A percentile compares a stretch with the other conserved stretches of the same genome.
These are phyloP conservation scores for Hymenoscyphus infarciens DNA, from an alignment of 2,329 filamentous ascomycete species.

Conservation along the genomic window DNA sequence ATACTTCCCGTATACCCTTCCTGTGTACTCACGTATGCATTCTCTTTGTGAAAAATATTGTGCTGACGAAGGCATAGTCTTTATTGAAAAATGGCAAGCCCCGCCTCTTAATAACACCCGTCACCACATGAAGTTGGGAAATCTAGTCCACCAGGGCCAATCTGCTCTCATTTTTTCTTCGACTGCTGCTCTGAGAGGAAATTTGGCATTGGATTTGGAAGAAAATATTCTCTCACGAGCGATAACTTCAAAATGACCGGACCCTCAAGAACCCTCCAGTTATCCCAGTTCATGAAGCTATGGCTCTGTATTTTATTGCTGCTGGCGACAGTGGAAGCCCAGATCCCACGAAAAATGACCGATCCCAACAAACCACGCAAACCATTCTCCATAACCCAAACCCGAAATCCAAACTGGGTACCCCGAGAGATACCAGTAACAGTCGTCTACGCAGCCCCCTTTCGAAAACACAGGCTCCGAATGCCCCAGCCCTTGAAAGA, in stretches of 20 bases:
- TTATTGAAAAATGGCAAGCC: no score
- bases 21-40: no score
- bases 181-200: no score
- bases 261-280: neutral
- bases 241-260: neutral
- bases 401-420: slow-evolving; percentile 19
- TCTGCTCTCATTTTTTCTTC: no score
- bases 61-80: no score
- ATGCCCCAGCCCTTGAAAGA: slow-evolving; percentile 21
- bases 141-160: no score
- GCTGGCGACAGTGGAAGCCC: neutral
- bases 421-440: slow-evolving; percentile 16
- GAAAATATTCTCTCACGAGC: no score
- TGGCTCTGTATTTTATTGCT: neutral
- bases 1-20: no score
- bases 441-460: slow-evolving; percentile 20
- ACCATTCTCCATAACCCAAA: slow-evolving; percentile 15
- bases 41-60: no score
- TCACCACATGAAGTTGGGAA: no score
- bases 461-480: slow-evolving; percentile 20
- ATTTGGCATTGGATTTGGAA: no score
- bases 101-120: no score
- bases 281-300: neutral
- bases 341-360: neutral
- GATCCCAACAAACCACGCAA: neutral